These are phyloP conservation scores for Xerophyta viscosa DNA, from an alignment of 106 monocot species.

Conservation along the genomic window DNA sequence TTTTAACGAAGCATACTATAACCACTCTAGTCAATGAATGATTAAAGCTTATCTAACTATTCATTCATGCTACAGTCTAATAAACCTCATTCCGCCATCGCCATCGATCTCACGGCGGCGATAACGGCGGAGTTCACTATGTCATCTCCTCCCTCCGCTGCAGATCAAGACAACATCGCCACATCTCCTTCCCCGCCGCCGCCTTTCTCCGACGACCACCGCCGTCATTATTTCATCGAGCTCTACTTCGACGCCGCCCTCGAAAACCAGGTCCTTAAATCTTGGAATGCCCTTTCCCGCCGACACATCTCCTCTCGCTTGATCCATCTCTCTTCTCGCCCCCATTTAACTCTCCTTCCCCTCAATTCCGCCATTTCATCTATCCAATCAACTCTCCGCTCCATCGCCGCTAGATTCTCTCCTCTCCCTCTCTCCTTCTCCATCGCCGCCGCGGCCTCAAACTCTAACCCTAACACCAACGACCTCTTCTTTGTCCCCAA, in stretches of 20 bases:
- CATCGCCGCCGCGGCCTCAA: slow-evolving; percentile 33
- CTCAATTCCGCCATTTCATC: slow-evolving; percentile 9
- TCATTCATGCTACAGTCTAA: too few relatives aligned
- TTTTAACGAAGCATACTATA: too few relatives aligned
- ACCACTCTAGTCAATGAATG: too few relatives aligned
- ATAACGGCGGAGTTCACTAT: too few relatives aligned
- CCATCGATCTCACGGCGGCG: too few relatives aligned
- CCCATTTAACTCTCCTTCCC: slow-evolving; percentile 84
- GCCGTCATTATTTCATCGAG: slow-evolving; percentile 49
- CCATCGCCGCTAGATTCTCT: slow-evolving; percentile 62
- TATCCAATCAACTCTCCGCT: slow-evolving; percentile 42
- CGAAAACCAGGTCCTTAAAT: slow-evolving; percentile 95
- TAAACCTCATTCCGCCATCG: too few relatives aligned
- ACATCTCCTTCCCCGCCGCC: not conserved
- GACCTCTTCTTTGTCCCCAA: slow-evolving; percentile 67
- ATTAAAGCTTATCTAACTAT: too few relatives aligned
- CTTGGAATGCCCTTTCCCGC: slow-evolving; percentile 96
- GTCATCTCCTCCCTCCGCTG: not conserved
- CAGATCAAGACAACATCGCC: not conserved
- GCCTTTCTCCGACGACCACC: not conserved
- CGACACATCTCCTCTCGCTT: slow-evolving; percentile 84
- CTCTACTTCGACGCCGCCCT: slow-evolving; percentile 97
- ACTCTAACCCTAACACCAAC: not conserved
- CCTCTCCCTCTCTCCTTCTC: slow-evolving; percentile 75
- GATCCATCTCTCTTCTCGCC: slow-evolving; percentile 76